Evolutionary conservation across 2,329 filamentous ascomycete genomes (phyloP), one percentile per base, ranked within the genome.

Genomic region (Hypoxylon rubiginosum): DNA sequence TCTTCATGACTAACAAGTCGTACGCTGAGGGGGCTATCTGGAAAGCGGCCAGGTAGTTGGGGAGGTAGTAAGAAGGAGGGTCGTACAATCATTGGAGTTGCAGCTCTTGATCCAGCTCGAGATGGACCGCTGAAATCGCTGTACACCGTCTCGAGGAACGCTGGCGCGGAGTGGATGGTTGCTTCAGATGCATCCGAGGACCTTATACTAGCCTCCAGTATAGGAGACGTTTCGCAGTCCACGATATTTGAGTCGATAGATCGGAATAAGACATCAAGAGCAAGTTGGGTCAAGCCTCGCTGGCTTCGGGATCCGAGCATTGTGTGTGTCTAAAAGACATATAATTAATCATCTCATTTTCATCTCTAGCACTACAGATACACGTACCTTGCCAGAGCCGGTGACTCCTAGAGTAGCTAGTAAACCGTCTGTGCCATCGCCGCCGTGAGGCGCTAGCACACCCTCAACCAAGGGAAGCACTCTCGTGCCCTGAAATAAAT

Each of bases 351-450:
- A 11, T 52, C 5, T 4, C 32, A 17, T 6, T 39, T 55, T 15
- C n/a, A 19, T 45, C 3, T 21, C 28, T n/a, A 15, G 9, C 30
- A 19, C 7, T 7, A 21, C 8, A 39, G 30, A 7, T 21, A 48
- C n/a, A 63, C 74, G 52, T 73, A 97, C 95, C 90, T 99, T 99
- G 79, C 96, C 96, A 53, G 94, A 97, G 11, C 96, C 96, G 7
- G 95, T 97, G 46, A 97, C 94, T 15, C 96, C 96, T 62, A 99
- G 80, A 6, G 96, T 98, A 30, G 96, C 96, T 58, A 99, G 83
- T 60, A 98, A 82, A 9, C 93, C 94, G 85, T 98, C 95, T 70
- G 93, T 91, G 17, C 94, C 93, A 69, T 96, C 91, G 54, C 90
- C 88, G 34, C 91, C 90, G 48, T 88, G 83, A 21, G 87, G 85